phyloP scores from a whole-genome alignment of 2,329 filamentous ascomycete species.

The Sphaerulina musiva region DNA sequence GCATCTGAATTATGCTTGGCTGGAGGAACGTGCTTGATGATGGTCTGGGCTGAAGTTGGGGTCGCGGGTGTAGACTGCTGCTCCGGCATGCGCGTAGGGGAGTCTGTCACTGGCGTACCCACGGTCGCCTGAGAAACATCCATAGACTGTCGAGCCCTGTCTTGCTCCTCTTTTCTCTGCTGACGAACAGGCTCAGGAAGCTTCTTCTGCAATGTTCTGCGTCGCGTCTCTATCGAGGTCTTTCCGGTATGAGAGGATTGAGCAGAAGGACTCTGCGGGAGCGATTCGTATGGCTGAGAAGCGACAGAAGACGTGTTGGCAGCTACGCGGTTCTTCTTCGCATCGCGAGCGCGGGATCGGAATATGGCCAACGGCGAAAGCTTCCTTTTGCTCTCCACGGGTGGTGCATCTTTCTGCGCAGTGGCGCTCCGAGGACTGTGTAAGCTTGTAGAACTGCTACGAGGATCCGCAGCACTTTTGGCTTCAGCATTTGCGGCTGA shows the following conservation, averaged over 20 bases:
- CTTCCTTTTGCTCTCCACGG: neutral
- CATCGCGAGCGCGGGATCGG: constrained; percentile 7
- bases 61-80: neutral
- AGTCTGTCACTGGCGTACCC: neutral
- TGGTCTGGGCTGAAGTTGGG: neutral
- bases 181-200: constrained; percentile 26
- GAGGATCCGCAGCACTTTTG: neutral
- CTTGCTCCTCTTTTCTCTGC: constrained; percentile 16
- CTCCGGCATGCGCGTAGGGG: neutral
- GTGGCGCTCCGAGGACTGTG: neutral
- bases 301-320: neutral
- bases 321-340: constrained; percentile 3
- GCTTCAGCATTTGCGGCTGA: neutral
- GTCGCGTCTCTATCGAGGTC: constrained; percentile 13
- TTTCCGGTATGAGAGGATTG: neutral
- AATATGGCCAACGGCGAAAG: constrained; percentile 13
- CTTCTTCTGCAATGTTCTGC: constrained; percentile 31
- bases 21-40: constrained; percentile 6
- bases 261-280: neutral
- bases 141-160: constrained; percentile 11
- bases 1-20: constrained; percentile 14
- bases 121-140: constrained; percentile 1
- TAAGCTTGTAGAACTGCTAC: neutral
- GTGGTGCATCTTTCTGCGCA: neutral
- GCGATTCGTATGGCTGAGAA: neutral